Evolutionary conservation across 805 yeast species (phyloP), one percentile per base, ranked within the genome.

Genomic region (Brettanomyces naardenensis): DNA sequence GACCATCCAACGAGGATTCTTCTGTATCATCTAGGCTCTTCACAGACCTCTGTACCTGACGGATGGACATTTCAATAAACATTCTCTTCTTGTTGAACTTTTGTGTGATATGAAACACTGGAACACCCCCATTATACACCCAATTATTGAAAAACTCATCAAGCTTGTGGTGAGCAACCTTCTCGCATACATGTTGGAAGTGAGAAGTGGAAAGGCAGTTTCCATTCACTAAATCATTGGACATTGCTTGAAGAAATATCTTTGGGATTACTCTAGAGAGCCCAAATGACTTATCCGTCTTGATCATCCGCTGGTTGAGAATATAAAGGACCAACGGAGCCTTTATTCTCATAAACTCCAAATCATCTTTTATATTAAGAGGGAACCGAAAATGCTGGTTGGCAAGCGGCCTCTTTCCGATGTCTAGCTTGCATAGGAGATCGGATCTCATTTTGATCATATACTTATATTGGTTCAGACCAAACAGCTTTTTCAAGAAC

Each of bases 261-360:
- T 90, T 92, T 0, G 97, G 96, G 19, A 92, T 71, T 0, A 87
- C 97, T 44, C 98, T 75, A 3, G 89, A 77, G 42, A 92, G 65
- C 2, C 98, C 98, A 57, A 92, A 83, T 0, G 95, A 83, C 44
- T 89, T 80, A 54, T 94, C 97, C 1, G 97, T 87, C 54, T 92
- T 92, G 1, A 95, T 89, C 95, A 92, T 87, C 44, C 98, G 69
- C 33, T 85, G 73, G 54, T 92, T 97, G 21, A 92, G 64, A 28
- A 90, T 88, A 50, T 75, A 82, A 33, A 92, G 55, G 1, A 92
- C 89, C 36, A 89, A 64, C 0, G 97, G 96, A 0, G 96, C 80
- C 52, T 92, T 92, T 34, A 90, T 61, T 31, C 70, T 69, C 17
- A 90, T 59, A 49, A 90, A 90, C 0, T 66, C 69, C 5, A 90